These are phyloP conservation scores for Metschnikowia kunwiensis DNA, from an alignment of 805 yeast species.

Conservation along the genomic window DNA sequence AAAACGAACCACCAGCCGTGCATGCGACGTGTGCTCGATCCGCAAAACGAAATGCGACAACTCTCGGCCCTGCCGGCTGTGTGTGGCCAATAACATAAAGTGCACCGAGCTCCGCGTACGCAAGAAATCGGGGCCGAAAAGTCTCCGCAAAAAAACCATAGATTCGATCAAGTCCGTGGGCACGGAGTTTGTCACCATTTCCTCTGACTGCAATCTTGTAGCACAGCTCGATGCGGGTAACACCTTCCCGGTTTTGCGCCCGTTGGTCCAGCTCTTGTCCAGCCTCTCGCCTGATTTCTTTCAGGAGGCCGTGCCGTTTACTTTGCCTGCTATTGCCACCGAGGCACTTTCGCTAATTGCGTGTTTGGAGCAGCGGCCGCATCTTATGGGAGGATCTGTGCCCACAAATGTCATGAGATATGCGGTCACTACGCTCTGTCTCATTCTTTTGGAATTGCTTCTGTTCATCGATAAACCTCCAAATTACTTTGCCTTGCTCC, in stretches of 20 bases:
- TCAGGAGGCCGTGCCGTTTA: slow-evolving; percentile 9
- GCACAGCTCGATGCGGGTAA: slow-evolving; percentile 6
- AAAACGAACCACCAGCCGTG: slow-evolving; percentile 25
- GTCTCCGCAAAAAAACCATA: slow-evolving; percentile 32
- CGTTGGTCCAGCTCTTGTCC: slow-evolving; percentile 4
- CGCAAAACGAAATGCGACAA: slow-evolving; percentile 40
- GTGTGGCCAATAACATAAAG: slow-evolving; percentile 32
- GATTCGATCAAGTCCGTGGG: slow-evolving; percentile 26
- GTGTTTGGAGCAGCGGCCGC: slow-evolving; percentile 2
- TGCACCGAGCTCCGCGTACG: slow-evolving; percentile 39
- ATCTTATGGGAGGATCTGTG: slow-evolving; percentile 1
- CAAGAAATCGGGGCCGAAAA: slow-evolving; percentile 43
- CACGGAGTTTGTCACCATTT: slow-evolving; percentile 1
- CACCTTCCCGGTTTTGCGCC: slow-evolving; percentile 4
- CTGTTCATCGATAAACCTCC: slow-evolving; percentile 1
- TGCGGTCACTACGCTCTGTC: slow-evolving; percentile 9
- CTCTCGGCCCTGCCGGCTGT: slow-evolving; percentile 38
- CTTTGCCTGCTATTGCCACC: slow-evolving; percentile 6
- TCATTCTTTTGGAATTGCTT: slow-evolving; percentile 7
- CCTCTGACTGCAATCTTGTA: slow-evolving; percentile 1
- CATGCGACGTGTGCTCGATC: slow-evolving; percentile 44
- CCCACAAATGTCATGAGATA: slow-evolving; percentile 3
- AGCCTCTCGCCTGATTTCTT: slow-evolving; percentile 1
- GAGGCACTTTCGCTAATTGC: slow-evolving; percentile 2
- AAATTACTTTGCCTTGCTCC: slow-evolving; percentile 2